Conservation (phyloP, 176 grass and related monocot species). For the Bonia amplexicaulis region DNA sequence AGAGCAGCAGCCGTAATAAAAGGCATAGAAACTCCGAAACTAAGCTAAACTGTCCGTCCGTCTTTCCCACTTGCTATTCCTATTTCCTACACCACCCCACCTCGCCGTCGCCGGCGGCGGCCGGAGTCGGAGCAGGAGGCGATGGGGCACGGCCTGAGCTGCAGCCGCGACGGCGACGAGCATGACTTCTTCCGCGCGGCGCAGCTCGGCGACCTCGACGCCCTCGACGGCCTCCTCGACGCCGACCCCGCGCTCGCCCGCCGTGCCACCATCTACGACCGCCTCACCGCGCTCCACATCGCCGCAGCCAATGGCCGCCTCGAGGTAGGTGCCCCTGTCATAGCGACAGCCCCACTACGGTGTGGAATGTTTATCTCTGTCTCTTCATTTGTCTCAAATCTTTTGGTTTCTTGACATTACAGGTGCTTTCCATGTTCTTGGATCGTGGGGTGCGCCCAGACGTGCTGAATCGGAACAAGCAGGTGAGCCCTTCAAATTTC, state of each 20-base stretch:
- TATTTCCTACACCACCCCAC: background rate
- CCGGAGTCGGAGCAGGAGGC: background rate
- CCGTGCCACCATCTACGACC: slow-evolving; percentile 52
- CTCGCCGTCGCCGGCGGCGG: background rate
- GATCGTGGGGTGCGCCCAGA: slow-evolving; percentile 38
- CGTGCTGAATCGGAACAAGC: slow-evolving; percentile 48
- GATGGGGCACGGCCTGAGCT: slow-evolving; percentile 67
- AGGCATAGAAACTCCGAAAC: background rate
- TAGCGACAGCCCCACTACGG: background rate
- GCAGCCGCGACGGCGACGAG: slow-evolving; percentile 45
- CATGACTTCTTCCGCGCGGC: slow-evolving; percentile 55
- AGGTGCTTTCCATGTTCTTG: slow-evolving; percentile 38
- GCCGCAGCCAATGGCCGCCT: slow-evolving; percentile 54
- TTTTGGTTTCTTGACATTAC: background rate
- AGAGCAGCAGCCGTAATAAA: background rate
- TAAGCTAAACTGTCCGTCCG: background rate
- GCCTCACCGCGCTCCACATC: slow-evolving; percentile 57
- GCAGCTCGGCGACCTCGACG: slow-evolving; percentile 42
- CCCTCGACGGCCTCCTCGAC: slow-evolving; percentile 23
- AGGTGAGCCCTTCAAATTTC: background rate
- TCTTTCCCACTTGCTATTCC: background rate
- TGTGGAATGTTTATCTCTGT: background rate
- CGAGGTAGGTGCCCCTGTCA: slow-evolving; percentile 23
- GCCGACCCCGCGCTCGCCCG: slow-evolving; percentile 23
- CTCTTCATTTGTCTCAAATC: background rate